Percentiles rank a stretch among this genome's conserved stretches.
These are phyloP conservation scores for Fusarium sp. DNA, from an alignment of 2,329 filamentous ascomycete species.

Conservation along the genomic window DNA sequence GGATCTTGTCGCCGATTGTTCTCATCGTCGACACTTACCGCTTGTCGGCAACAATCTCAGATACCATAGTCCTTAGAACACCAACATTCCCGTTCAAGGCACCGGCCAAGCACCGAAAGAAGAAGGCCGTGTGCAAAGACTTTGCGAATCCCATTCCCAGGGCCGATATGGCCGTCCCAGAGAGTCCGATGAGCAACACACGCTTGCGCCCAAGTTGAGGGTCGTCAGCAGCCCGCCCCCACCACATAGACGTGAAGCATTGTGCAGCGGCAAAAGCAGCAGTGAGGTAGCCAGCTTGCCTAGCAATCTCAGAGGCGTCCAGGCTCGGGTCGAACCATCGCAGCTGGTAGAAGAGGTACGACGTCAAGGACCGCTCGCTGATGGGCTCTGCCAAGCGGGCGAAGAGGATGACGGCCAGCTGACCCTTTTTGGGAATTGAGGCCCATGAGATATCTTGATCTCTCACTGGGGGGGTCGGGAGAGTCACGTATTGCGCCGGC, in stretches of 20 bases:
- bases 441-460: background rate
- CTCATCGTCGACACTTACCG: slow-evolving; percentile 10
- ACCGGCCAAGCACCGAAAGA: slow-evolving; percentile 35
- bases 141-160: slow-evolving; percentile 29
- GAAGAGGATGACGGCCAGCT: background rate
- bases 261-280: slow-evolving; percentile 37
- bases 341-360: background rate
- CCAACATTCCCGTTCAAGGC: slow-evolving; percentile 38
- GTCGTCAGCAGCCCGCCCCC: slow-evolving; percentile 32
- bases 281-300: slow-evolving; percentile 28
- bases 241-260: slow-evolving; percentile 34
- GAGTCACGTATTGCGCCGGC: background rate
- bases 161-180: slow-evolving; percentile 18
- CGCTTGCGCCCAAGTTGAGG: slow-evolving; percentile 31
- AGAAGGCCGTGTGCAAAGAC: slow-evolving; percentile 15
- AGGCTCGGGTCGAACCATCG: background rate
- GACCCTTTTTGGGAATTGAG: background rate
- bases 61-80: slow-evolving; percentile 39
- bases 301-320: background rate
- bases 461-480: background rate
- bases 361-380: background rate
- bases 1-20: background rate
- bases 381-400: background rate
- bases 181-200: slow-evolving; percentile 33
- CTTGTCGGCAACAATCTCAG: slow-evolving; percentile 36